Conservation (phyloP, 2,329 filamentous ascomycete genomes). For the Aspergillus carbonarius region DNA sequence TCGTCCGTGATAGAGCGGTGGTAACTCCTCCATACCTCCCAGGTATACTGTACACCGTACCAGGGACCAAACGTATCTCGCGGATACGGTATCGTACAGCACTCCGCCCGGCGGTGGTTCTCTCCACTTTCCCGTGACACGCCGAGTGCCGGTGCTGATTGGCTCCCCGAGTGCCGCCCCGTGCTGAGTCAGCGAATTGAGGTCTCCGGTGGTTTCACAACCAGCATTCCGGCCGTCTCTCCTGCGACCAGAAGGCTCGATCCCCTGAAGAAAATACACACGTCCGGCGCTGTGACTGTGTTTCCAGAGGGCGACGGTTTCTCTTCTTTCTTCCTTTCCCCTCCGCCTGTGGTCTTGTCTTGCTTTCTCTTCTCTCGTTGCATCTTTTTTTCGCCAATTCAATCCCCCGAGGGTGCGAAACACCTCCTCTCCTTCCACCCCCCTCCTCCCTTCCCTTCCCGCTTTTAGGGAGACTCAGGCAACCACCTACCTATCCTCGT, state of each 20-base stretch:
- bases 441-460: slow-evolving; percentile 1
- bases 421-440: not conserved
- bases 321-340: slow-evolving; percentile 3
- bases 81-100: not conserved
- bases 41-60: not conserved
- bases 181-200: slow-evolving; percentile 21
- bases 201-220: slow-evolving; percentile 15
- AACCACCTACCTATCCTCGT: slow-evolving; percentile 2
- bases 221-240: slow-evolving; percentile 17
- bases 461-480: slow-evolving; percentile 12
- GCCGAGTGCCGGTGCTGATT: slow-evolving; percentile 4
- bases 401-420: slow-evolving; percentile 8
- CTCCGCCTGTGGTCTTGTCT: slow-evolving; percentile 11
- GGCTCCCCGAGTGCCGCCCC: not conserved
- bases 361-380: slow-evolving; percentile 11
- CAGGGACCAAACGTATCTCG: not conserved
- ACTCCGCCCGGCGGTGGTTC: not conserved
- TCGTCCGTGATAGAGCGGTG: no score
- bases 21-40: no score
- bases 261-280: slow-evolving; percentile 13
- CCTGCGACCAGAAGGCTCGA: slow-evolving; percentile 15
- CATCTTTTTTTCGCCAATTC: slow-evolving; percentile 3
- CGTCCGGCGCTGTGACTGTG: slow-evolving; percentile 2
- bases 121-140: slow-evolving; percentile 4
- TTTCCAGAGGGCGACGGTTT: not conserved